Conservation (phyloP, 2,329 filamentous ascomycete species). For the Balansia obtecta region DNA sequence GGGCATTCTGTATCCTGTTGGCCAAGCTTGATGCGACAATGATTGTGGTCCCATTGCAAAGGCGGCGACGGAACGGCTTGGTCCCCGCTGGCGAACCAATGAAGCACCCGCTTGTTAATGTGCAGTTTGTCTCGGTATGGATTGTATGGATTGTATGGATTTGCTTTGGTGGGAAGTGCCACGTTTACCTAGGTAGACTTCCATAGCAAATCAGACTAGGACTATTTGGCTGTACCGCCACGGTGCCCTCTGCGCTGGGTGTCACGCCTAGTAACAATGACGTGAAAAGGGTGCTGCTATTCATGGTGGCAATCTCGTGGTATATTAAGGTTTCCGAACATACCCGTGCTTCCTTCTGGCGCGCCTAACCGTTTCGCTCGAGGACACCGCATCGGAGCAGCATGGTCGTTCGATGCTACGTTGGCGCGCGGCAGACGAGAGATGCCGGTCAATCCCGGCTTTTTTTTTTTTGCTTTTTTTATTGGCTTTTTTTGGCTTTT, state of each 20-base stretch:
- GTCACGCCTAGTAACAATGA: no score
- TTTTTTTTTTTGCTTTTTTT: no score
- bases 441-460: no score
- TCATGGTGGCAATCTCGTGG: no score
- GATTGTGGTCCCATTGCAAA: constrained; percentile 2
- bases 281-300: no score
- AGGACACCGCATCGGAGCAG: no score
- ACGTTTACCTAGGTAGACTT: not conserved
- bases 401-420: not conserved
- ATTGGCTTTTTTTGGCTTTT: no score
- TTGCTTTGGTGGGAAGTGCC: not conserved
- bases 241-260: no score
- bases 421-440: not conserved
- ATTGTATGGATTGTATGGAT: not conserved
- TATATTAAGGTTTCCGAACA: no score
- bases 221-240: not conserved
- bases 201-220: not conserved
- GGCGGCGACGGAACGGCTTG: constrained; percentile 1
- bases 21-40: not conserved
- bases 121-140: constrained; percentile 2
- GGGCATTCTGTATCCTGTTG: constrained; percentile 14
- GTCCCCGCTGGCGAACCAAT: not conserved
- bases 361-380: no score
- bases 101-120: constrained; percentile 5
- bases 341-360: no score